Base-by-base conservation (phyloP, 1,284 basidiomycete species). In the Cryptococcus sp. region DNA sequence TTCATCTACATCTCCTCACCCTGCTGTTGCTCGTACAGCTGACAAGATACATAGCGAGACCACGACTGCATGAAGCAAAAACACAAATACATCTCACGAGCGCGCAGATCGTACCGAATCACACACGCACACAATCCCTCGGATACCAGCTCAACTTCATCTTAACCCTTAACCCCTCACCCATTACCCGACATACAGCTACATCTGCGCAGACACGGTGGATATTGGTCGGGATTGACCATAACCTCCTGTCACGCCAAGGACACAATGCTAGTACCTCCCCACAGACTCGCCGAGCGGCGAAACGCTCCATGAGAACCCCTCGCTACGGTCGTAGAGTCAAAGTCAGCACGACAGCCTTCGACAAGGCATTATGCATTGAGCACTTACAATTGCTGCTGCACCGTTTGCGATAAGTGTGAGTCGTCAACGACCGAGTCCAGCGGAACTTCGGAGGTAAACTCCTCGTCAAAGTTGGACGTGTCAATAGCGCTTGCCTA, bases 391-490 rank as follows among this genome's bases (percentile, higher is more conserved):
- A 97, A 97, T 78, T 93, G 91, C 71, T 93, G 91, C 67, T 97
- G 93, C 2, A 96, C 91, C 0, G 92, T 96, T 82, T 95, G 89
- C 11, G 90, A 92, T 35, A 97, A 81, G 55, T 90, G 90, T 10
- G 91, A 93, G 71, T 92, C 91, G 64, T 91, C 90, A 27, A 97
- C 93, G 55, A 96, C 92, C 11, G 91, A 93, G 78, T 97, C 93
- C 72, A 91, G 87, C 3, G 93, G 89, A 62, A 91, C 88, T 77
- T 97, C 93, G 62, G 86, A 89, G 22, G 93, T 95, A 75, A 96
- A 96, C 78, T 96, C 93, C 40, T 91, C 85, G 77, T 96, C 93
- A 79, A 97, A 96, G 82, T 95, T 93, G 57, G 89, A 89, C 25
- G 79, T 80, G 60, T 80, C 79, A 43, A 80, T 80, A 1, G 79